These are phyloP conservation scores for Helotiales sp. DNA, from an alignment of 2,329 filamentous ascomycete species.

Conservation along the genomic window DNA sequence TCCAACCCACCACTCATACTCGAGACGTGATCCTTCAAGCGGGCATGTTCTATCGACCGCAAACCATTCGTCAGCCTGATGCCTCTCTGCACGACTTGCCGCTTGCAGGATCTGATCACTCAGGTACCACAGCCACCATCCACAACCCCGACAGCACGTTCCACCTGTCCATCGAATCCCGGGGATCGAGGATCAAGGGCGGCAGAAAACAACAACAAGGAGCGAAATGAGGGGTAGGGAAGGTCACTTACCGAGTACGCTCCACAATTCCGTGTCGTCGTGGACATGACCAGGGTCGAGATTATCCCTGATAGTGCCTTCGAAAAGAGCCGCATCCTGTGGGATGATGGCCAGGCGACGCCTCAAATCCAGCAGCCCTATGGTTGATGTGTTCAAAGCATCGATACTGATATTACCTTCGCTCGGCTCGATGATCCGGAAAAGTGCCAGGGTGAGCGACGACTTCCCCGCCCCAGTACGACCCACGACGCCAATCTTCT, in stretches of 20 bases:
- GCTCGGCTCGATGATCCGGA: slow-evolving; percentile 90
- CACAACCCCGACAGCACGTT: slow-evolving; percentile 12
- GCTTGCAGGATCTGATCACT: slow-evolving; percentile 35
- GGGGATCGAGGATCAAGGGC: slow-evolving; percentile 15
- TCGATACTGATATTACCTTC: slow-evolving; percentile 89
- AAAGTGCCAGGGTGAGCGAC: slow-evolving; percentile 87
- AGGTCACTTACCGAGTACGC: slow-evolving; percentile 76
- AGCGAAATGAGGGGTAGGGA: slow-evolving; percentile 15
- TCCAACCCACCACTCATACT: slow-evolving; percentile 90
- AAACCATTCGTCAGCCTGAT: slow-evolving; percentile 47
- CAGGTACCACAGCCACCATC: slow-evolving; percentile 35
- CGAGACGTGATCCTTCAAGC: slow-evolving; percentile 86
- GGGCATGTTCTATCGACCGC: slow-evolving; percentile 74
- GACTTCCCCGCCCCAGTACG: slow-evolving; percentile 96
- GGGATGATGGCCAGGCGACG: slow-evolving; percentile 94
- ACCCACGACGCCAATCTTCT: slow-evolving; percentile 98
- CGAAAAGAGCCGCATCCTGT: slow-evolving; percentile 95
- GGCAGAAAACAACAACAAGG: too few species aligned
- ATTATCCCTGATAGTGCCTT: slow-evolving; percentile 92
- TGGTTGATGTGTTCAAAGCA: slow-evolving; percentile 83
- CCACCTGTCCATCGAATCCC: neutral
- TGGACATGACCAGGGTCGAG: slow-evolving; percentile 93
- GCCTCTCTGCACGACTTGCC: slow-evolving; percentile 35
- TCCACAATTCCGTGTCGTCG: slow-evolving; percentile 97
- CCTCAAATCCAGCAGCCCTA: slow-evolving; percentile 87